Evolutionary conservation across 495 filamentous ascomycete species (phyloP), one percentile per base, ranked within the genome.

Genomic region (Neurospora pannonica): DNA sequence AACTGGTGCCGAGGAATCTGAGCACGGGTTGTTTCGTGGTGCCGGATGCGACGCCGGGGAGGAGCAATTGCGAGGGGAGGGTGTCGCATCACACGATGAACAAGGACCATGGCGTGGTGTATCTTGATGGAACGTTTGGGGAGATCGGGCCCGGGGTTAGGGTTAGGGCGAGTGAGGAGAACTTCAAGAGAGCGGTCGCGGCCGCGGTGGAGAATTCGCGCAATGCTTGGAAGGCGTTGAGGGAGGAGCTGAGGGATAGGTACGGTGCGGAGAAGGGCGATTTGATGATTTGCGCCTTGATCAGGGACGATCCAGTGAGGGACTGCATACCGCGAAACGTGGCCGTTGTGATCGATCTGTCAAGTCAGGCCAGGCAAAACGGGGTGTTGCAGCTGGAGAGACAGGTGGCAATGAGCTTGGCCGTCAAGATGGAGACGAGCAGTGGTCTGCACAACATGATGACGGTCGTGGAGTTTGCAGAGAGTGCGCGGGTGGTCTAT

Each of bases 21-120:
- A 76, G 74, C 2, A 80, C 78, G n/a, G 78, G 78, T 3, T 80
- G 78, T 70, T 80, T 80, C 46, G 46, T 73, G 2, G 19, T 80
- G 6, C 71, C 77, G 2, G 78, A 80, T 70, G 71, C 34, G 36
- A 75, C 74, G 3, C 74, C 72, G 1, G 78, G 78, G 1, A 70
- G 67, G 1, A 74, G 77, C 15, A 70, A 67, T 17, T 80, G 78
- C 70, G 70, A 75, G 38, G 77, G 76, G 7, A 74, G 78, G 21
- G 72, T 79, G 2, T 79, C 77, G 1, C 78, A 80, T 42, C 48
- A 75, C 19, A 76, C 74, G 3, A 69, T 80, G 3, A 77, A 73
- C 67, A 80, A 80, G 37, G 77, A 80, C 71, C 73, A 75, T 43
- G 78, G 78, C 24, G 39, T 79, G 40, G 79, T 80, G 39, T 34